Evolutionary conservation across 2,329 filamentous ascomycete genomes (phyloP), one percentile per base, ranked within the genome.

Genomic region (Beauveria caledonica): DNA sequence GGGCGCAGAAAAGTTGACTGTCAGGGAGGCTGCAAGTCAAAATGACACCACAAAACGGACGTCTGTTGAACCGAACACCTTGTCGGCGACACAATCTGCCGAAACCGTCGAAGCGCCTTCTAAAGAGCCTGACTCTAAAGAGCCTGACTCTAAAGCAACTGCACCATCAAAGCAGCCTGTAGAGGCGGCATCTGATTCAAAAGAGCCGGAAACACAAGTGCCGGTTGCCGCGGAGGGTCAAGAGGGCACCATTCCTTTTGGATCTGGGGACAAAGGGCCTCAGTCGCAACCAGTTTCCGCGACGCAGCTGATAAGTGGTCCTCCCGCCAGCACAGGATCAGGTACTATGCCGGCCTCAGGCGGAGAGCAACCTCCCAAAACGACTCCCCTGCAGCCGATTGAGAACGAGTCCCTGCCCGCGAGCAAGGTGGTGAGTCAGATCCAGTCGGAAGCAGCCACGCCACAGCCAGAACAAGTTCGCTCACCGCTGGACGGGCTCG

Each of bases 401-500:
- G 58, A 48, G 23, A 45, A 53, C n/a, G 50, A 23, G 4, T 54
- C 58, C 4, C 42, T 49, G 17, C 40, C 58, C 6, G 29, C 25
- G 9, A 62, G 39, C 57, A 51, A 56, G 40, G 25, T 65, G 58
- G 25, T 62, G 50, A 25, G 54, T 45, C 62, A 51, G 48, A 49
- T 49, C 36, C 45, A 33, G 58, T 49, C 63, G 56, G 50, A 64
- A 60, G 59, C 65, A 60, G 62, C 62, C 8, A 44, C 64, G 19
- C 65, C 66, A 29, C 58, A 67, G 27, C 65, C 68, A 40, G 49
- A 62, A 39, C 52, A 62, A 27, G 58, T 64, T 27, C 56, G 60
- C 64, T 70, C 65, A 6, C 65, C 68, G 3, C 66, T 69, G 19
- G 71, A 67, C 3, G 55, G 55, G 17, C 49, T 65, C 53, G 64